Conservation (phyloP, 495 filamentous ascomycete species). For the Xylaria palmicola region DNA sequence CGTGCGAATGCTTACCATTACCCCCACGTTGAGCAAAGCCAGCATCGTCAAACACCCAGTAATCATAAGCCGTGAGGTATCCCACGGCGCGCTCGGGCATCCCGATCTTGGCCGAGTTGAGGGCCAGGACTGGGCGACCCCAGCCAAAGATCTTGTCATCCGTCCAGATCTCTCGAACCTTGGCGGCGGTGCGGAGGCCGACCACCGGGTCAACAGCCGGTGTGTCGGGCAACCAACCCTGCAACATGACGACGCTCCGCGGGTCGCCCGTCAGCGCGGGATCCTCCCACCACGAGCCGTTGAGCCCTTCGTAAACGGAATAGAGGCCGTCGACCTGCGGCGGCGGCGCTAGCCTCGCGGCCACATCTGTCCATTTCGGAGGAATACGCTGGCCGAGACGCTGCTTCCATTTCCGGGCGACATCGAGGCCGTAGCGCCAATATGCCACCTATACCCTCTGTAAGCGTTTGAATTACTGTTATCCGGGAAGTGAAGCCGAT, state of each 20-base stretch:
- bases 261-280: slow-evolving; percentile 36
- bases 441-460: slow-evolving; percentile 35
- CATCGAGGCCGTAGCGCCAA: slow-evolving; percentile 48
- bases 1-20: slow-evolving; percentile 14
- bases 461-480: neutral
- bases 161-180: slow-evolving; percentile 38
- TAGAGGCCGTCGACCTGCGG: slow-evolving; percentile 37
- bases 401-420: slow-evolving; percentile 31
- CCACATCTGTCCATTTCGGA: slow-evolving; percentile 33
- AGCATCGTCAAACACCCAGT: slow-evolving; percentile 42
- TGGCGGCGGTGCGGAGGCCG: slow-evolving; percentile 32
- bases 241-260: slow-evolving; percentile 38
- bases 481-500: neutral
- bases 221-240: slow-evolving; percentile 38
- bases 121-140: slow-evolving; percentile 41
- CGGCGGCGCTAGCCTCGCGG: slow-evolving; percentile 36
- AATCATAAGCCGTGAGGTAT: slow-evolving; percentile 35
- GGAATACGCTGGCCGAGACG: slow-evolving; percentile 34
- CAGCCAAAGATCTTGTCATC: slow-evolving; percentile 41
- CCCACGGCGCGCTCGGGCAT: slow-evolving; percentile 34
- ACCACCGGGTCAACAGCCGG: slow-evolving; percentile 32
- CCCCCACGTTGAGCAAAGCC: slow-evolving; percentile 41
- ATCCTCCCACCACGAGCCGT: slow-evolving; percentile 39
- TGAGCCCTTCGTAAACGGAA: slow-evolving; percentile 39
- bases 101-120: slow-evolving; percentile 37